Percentiles rank a stretch among this genome's conserved stretches.
Evolutionary conservation across 805 yeast species (phyloP).

Genomic region (Candida ipomoeae): DNA sequence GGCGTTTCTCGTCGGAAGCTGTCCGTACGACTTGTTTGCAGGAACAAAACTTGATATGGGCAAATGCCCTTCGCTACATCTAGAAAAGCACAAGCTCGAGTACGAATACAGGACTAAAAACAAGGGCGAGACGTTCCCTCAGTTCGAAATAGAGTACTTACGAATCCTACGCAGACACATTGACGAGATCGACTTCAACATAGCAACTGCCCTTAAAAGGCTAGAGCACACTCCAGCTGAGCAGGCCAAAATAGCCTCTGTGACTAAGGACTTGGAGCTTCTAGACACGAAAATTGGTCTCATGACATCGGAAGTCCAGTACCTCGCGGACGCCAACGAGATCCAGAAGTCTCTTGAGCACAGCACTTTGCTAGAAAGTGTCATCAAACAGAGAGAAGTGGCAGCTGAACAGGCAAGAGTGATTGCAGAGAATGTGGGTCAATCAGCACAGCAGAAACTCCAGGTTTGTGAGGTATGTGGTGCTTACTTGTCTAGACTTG

Average conservation of each 20-base stretch:
- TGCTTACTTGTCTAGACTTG: slow-evolving; percentile 79
- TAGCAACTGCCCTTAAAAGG: slow-evolving; percentile 57
- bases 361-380: slow-evolving; percentile 42
- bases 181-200: slow-evolving; percentile 62
- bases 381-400: slow-evolving; percentile 45
- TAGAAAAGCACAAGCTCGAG: slow-evolving; percentile 67
- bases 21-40: slow-evolving; percentile 79
- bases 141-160: slow-evolving; percentile 48
- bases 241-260: slow-evolving; percentile 50
- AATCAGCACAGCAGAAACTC: slow-evolving; percentile 81
- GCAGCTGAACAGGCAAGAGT: slow-evolving; percentile 55
- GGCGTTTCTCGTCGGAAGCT: slow-evolving; percentile 75
- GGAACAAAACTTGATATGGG: slow-evolving; percentile 85
- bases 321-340: slow-evolving; percentile 48
- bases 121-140: slow-evolving; percentile 44
- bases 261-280: slow-evolving; percentile 54
- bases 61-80: slow-evolving; percentile 69
- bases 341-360: slow-evolving; percentile 44
- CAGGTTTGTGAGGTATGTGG: slow-evolving; percentile 92
- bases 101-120: slow-evolving; percentile 51
- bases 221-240: slow-evolving; percentile 76
- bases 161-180: slow-evolving; percentile 52
- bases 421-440: slow-evolving; percentile 70
- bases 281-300: slow-evolving; percentile 62
- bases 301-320: slow-evolving; percentile 61